Evolutionary conservation across 768 basidiomycete species (phyloP).

Genomic region (Postia placenta): DNA sequence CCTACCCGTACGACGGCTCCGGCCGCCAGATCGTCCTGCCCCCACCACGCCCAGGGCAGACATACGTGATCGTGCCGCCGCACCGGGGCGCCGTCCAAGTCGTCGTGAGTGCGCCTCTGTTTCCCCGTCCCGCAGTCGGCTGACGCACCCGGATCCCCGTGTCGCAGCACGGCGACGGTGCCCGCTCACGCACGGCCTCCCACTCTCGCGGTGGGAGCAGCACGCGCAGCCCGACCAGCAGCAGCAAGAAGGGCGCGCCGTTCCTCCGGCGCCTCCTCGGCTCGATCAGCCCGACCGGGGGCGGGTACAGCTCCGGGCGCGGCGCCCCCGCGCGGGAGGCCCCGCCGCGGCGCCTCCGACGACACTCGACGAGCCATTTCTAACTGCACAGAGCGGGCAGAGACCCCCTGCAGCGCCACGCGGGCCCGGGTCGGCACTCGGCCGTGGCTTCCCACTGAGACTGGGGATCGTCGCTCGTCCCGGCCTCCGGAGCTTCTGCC

Average conservation of each 20-base stretch:
- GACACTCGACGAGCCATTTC: background rate
- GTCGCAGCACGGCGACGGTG: background rate
- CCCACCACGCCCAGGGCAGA: constrained; percentile 18
- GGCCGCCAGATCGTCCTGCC: constrained; percentile 17
- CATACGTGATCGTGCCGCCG: constrained; percentile 22
- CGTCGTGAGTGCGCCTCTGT: constrained; percentile 9
- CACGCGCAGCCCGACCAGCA: background rate
- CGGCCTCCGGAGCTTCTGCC: background rate
- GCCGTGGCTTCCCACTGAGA: background rate
- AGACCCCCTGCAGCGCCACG: background rate
- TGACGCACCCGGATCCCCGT: background rate
- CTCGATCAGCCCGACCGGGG: background rate
- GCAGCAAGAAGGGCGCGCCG: constrained; percentile 2
- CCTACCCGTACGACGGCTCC: constrained; percentile 5
- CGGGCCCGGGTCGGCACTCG: no score
- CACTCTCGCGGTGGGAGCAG: background rate
- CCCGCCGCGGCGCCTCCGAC: background rate
- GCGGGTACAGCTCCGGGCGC: background rate
- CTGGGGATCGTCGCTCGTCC: background rate
- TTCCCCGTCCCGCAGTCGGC: background rate
- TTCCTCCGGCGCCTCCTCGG: background rate
- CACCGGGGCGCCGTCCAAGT: constrained; percentile 16
- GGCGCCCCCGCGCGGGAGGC: background rate
- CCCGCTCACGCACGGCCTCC: background rate
- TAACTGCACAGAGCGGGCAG: background rate